These are phyloP conservation scores for Colletotrichum gigasporum DNA, from an alignment of 2,329 filamentous ascomycete species.

Conservation along the genomic window DNA sequence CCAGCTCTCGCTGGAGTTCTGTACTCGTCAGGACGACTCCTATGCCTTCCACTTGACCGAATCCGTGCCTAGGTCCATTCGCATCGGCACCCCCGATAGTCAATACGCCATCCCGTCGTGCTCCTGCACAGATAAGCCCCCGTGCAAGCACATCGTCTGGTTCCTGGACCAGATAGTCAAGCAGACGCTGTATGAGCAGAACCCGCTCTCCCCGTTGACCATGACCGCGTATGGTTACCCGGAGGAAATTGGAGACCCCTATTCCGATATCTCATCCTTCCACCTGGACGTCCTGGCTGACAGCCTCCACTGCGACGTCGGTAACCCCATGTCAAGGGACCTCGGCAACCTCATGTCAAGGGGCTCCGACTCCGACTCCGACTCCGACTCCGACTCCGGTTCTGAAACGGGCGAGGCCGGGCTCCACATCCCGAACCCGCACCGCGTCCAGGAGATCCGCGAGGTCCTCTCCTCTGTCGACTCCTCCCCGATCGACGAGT, in stretches of 20 bases:
- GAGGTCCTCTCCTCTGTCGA: slow-evolving; percentile 59
- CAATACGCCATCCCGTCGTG: slow-evolving; percentile 54
- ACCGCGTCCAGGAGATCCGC: slow-evolving; percentile 58
- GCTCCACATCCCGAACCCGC: slow-evolving; percentile 38
- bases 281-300: slow-evolving; percentile 62
- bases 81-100: slow-evolving; percentile 54
- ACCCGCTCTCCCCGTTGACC: slow-evolving; percentile 47
- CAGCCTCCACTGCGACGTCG: slow-evolving; percentile 58
- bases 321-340: slow-evolving; percentile 34
- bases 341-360: slow-evolving; percentile 34
- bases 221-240: slow-evolving; percentile 55
- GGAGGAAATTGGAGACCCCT: slow-evolving; percentile 58
- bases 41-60: slow-evolving; percentile 68
- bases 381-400: slow-evolving; percentile 42
- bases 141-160: slow-evolving; percentile 64
- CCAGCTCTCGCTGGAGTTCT: slow-evolving; percentile 59
- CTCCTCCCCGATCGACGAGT: slow-evolving; percentile 42
- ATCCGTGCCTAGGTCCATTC: slow-evolving; percentile 60
- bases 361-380: slow-evolving; percentile 36
- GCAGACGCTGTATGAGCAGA: slow-evolving; percentile 54
- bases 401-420: slow-evolving; percentile 19
- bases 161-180: slow-evolving; percentile 62
- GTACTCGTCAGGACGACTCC: slow-evolving; percentile 55
- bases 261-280: slow-evolving; percentile 57
- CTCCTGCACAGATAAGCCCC: slow-evolving; percentile 51